A percentile compares a stretch with the other conserved stretches of the same genome.
Conservation (phyloP, 352 stramenopile species). For the Hyaloperonospora brassicae region DNA sequence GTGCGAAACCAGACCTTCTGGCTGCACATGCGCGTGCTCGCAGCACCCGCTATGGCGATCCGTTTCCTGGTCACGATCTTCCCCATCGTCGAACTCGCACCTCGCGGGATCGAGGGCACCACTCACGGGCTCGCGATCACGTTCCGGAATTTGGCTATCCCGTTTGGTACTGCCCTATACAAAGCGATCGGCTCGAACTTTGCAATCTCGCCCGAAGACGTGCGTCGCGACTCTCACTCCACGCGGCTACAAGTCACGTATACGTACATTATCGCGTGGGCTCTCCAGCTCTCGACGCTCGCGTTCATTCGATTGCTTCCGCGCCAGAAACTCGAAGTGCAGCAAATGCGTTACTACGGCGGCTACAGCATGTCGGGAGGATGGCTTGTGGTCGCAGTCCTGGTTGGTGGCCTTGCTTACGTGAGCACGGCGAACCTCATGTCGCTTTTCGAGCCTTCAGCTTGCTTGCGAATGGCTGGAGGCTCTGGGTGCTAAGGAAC, state of each 20-base stretch:
- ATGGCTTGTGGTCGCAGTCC: slow-evolving; percentile 30
- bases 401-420: slow-evolving; percentile 34
- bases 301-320: slow-evolving; percentile 39
- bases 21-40: slow-evolving; percentile 44
- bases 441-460: slow-evolving; percentile 42
- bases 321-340: slow-evolving; percentile 52
- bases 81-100: slow-evolving; percentile 50
- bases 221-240: slow-evolving; percentile 16
- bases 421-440: slow-evolving; percentile 36
- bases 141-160: slow-evolving; percentile 55
- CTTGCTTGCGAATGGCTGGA: slow-evolving; percentile 56
- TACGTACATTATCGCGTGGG: slow-evolving; percentile 42
- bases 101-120: slow-evolving; percentile 46
- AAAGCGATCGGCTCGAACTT: slow-evolving; percentile 43
- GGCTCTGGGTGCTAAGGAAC: slow-evolving; percentile 37
- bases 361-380: slow-evolving; percentile 39
- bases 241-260: slow-evolving; percentile 40
- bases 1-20: slow-evolving; percentile 44
- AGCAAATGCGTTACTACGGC: slow-evolving; percentile 56
- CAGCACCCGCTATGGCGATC: slow-evolving; percentile 33
- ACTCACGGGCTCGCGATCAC: slow-evolving; percentile 55
- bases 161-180: slow-evolving; percentile 30
- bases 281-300: slow-evolving; percentile 39
- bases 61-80: slow-evolving; percentile 48
- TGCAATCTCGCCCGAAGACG: slow-evolving; percentile 25